Evolutionary conservation across 352 stramenopile genomes (phyloP), one percentile per base, ranked within the genome.

Genomic region (Phytophthora idaei): DNA sequence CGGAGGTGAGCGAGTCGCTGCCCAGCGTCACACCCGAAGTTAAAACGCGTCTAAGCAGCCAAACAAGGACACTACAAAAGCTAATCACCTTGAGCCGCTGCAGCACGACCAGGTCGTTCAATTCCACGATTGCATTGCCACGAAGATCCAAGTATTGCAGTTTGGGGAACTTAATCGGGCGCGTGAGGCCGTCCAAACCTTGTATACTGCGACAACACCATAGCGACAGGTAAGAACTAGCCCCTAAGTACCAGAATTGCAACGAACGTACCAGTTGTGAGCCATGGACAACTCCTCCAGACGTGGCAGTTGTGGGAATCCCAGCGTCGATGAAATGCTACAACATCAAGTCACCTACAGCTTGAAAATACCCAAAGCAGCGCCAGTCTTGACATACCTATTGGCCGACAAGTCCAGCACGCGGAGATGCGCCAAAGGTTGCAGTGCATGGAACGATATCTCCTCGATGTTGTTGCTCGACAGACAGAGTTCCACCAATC

Each of bases 381-480:
- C 11, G 4, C n/a, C 32, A 51, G 25, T 1, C 7, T 52, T 27
- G 21, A 47, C 6, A 27, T 46, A 91, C 85, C 81, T 81, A 64
- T 95, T 95, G 7, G 82, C 83, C 1, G 87, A 93, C 6, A 95
- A 61, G 63, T 95, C 85, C 50, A 95, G 63, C 8, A 95, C 76
- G 2, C 76, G 78, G 34, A 95, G 57, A 46, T 87, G 83, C 44
- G 79, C 70, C 5, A 95, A 66, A 17, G 78, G 80, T 55, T 90
- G 77, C 41, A 95, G 61, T 11, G 83, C 73, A 25, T 82, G 66
- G 46, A 89, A 90, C 11, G 77, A 81, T n/a, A 90, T 69, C 36
- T 89, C 81, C 76, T 93, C 70, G n/a, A 94, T 86, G 55, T 52
- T 81, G 56, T 93, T 94, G 59, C 85, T 93, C 1, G 85, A 93